Evolutionary conservation across 257 asterid genomes (phyloP), one percentile per base, ranked within the genome.

Genomic region (Jaltomata sinuosa): DNA sequence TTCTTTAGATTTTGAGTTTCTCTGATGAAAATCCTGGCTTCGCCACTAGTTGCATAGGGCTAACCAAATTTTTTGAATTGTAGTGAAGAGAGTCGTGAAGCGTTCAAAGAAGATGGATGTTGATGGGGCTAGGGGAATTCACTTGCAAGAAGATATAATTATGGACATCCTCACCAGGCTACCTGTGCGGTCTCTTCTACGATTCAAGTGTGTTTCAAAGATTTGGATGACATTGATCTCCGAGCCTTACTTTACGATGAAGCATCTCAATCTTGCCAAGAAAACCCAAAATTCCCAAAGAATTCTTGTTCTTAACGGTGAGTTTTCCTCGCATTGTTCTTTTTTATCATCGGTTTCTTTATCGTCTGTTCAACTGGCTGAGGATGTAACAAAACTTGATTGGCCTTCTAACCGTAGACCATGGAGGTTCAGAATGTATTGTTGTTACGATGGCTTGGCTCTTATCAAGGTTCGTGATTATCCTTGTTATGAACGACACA

Each of bases 141-240:
- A 67, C 76, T 67, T 18, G 11, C 7, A 67, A 15, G 76, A 34
- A 31, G 87, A 85, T 7, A 49, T 81, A 42, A 19, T 85, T 74
- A 71, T 76, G 3, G 83, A 85, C 31, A 85, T 85, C 71, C 85
- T 85, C 57, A 14, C 7, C 11, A 79, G 83, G 18, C 25, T 84
- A 59, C 76, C 86, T 3, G 86, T 88, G 3, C 69, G 83, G 49
- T 68, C 85, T n/a, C 84, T 88, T 38, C 8, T 81, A 47, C 83
- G 78, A 16, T 88, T 85, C 86, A 81, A 83, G 54, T 85, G 90
- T 61, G 84, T 85, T 12, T 61, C 34, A 25, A 61, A 4, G 2
- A 11, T 25, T 61, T 61, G 68, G 68, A 25, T 1, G 18, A 11
- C 18, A 25, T 27, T 11, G 7, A 61, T 61, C 8, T 3, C 18